Conservation (phyloP, 2,329 filamentous ascomycete genomes). For the Cercospora zeina region DNA sequence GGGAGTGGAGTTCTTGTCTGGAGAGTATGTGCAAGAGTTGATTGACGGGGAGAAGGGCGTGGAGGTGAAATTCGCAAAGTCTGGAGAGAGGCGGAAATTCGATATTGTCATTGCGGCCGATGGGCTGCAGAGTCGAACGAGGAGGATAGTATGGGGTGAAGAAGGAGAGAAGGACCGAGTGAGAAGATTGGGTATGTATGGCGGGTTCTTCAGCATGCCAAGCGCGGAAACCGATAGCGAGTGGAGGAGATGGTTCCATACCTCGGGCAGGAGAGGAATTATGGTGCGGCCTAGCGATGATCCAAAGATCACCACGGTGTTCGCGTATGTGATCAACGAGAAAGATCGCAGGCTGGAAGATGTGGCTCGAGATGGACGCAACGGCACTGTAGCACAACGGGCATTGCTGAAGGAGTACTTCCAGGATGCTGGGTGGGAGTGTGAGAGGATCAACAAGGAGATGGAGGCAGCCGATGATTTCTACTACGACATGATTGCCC, state of each 20-base stretch:
- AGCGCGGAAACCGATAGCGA: conserved; percentile 28
- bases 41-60: conserved; percentile 31
- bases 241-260: conserved; percentile 39
- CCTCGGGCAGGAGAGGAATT: conserved; percentile 34
- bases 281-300: conserved; percentile 37
- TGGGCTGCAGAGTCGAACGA: conserved; percentile 36
- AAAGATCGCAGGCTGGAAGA: conserved; percentile 28
- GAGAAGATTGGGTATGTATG: conserved; percentile 35
- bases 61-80: conserved; percentile 34
- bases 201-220: conserved; percentile 39
- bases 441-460: conserved; percentile 31
- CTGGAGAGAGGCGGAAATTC: conserved; percentile 23
- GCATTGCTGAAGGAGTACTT: conserved; percentile 36
- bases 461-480: conserved; percentile 38
- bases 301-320: conserved; percentile 29
- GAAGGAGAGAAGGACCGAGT: conserved; percentile 26
- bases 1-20: conserved; percentile 37
- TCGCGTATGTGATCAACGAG: conserved; percentile 33
- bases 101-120: conserved; percentile 39
- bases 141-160: conserved; percentile 35
- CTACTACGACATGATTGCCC: conserved; percentile 39
- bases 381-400: conserved; percentile 32
- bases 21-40: conserved; percentile 31
- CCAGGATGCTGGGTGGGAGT: conserved; percentile 35
- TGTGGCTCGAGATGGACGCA: conserved; percentile 24